These are phyloP conservation scores for Pythium rishiriense DNA, from an alignment of 352 stramenopile genomes.

Conservation along the genomic window DNA sequence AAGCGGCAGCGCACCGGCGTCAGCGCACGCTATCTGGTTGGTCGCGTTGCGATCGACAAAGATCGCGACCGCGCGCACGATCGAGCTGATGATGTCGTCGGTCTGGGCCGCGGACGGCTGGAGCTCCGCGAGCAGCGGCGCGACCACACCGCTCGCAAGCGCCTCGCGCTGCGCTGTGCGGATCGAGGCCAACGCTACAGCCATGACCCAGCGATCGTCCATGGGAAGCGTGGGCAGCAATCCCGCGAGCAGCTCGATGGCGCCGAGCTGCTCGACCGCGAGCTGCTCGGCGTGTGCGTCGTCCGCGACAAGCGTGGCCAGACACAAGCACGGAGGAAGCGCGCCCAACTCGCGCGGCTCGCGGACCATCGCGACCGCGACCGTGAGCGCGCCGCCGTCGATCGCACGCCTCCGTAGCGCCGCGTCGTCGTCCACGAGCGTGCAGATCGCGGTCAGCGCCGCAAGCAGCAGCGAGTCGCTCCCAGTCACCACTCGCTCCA, in stretches of 20 bases:
- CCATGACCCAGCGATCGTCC: not conserved
- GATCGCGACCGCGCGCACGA: not conserved
- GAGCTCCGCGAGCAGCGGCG: not conserved
- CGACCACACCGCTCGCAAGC: not conserved
- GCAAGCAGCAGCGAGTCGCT: not conserved
- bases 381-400: not conserved
- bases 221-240: not conserved
- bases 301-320: not conserved
- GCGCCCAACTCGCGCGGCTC: not conserved
- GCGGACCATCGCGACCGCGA: not conserved
- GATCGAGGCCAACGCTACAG: not conserved
- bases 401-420: not conserved
- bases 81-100: not conserved
- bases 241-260: not conserved
- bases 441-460: not conserved
- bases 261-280: not conserved
- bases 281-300: not conserved
- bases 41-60: not conserved
- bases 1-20: not conserved
- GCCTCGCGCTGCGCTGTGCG: not conserved
- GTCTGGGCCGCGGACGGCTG: no score
- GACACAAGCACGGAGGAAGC: not conserved
- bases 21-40: not conserved
- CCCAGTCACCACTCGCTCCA: not conserved
- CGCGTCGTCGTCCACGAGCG: not conserved